Conservation (phyloP, 305 asterid genomes). For the Fraxinus xanthoxyloides region DNA sequence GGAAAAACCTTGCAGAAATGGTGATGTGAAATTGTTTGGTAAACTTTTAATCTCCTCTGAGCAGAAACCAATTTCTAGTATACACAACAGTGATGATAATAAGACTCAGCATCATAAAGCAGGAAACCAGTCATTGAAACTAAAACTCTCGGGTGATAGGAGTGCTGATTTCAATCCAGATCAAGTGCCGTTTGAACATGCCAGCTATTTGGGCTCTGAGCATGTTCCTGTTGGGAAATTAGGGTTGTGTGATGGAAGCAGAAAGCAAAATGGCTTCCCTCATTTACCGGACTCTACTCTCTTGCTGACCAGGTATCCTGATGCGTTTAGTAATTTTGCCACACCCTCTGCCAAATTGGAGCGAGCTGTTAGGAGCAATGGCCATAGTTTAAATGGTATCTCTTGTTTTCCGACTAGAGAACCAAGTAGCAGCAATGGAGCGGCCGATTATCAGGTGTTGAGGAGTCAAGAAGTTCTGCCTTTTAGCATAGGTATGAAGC, state of each 20-base stretch:
- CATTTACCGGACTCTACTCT: constrained; percentile 60
- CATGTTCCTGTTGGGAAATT: constrained; percentile 45
- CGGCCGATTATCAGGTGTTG: constrained; percentile 45
- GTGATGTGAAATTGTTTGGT: constrained; percentile 92
- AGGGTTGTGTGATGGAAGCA: constrained; percentile 57
- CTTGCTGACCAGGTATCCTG: constrained; percentile 74
- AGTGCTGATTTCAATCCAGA: constrained; percentile 45
- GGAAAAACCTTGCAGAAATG: constrained; percentile 65
- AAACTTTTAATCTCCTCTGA: constrained; percentile 67
- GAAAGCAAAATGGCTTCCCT: constrained; percentile 49
- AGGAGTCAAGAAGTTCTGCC: constrained; percentile 50
- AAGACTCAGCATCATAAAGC: constrained; percentile 32
- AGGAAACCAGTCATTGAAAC: constrained; percentile 38
- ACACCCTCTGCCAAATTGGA: constrained; percentile 48
- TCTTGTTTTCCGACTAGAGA: constrained; percentile 44
- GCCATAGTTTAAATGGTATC: constrained; percentile 39
- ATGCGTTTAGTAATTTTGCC: constrained; percentile 58
- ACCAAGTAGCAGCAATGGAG: constrained; percentile 36
- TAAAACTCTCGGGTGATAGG: constrained; percentile 37
- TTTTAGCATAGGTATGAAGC: constrained; percentile 52
- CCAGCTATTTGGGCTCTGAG: constrained; percentile 44
- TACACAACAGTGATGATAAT: constrained; percentile 30
- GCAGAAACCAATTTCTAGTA: constrained; percentile 41
- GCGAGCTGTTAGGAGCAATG: constrained; percentile 37
- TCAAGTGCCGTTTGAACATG: constrained; percentile 40